Evolutionary conservation across 1,284 basidiomycete species (phyloP), one percentile per base, ranked within the genome.

Genomic region (Crucibulum cyathiforme): DNA sequence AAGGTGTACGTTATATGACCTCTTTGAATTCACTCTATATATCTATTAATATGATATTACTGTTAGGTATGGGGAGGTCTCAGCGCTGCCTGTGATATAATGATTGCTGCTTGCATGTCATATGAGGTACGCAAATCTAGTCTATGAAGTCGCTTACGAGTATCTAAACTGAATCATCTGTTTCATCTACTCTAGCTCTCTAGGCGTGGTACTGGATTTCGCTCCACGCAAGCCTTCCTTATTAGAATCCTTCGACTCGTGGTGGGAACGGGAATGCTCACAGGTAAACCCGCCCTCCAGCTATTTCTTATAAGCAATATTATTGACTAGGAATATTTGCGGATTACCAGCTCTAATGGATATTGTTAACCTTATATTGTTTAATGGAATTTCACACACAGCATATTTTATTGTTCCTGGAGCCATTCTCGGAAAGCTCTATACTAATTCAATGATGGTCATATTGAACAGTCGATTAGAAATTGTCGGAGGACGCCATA

Each of bases 51-150:
- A 35, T 8, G 8, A 2, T 31, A 12, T 34, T 41, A 34, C 24
- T 24, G 24, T n/a, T 31, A 60, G 62, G 41, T 67, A 35, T 59
- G 60, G 53, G 54, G 59, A 35, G 64, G 55, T 8, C 45, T 48
- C 34, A 57, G 57, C 31, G 64, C 62, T 8, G 39, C 55, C 24
- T 55, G 58, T 24, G 66, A 67, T 39, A 52, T 61, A 9, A 17
- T 60, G 35, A 64, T 66, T 46, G 60, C 64, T 5, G 46, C 41
- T 31, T 58, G 60, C 57, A 63, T 67, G 63, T 59, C 60, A 17
- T 63, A 64, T 36, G 56, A 56, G 35, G 63, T 67, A 39, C 31
- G 56, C 56, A 41, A 39, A 24, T 24, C 24, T 24, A 24, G 13
- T 37, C 13, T 12, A 35, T 15, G 31, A 12, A 13, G n/a, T 31